phyloP scores from a whole-genome alignment of 1,139 yeast genomes.

The Pichia sp. region DNA sequence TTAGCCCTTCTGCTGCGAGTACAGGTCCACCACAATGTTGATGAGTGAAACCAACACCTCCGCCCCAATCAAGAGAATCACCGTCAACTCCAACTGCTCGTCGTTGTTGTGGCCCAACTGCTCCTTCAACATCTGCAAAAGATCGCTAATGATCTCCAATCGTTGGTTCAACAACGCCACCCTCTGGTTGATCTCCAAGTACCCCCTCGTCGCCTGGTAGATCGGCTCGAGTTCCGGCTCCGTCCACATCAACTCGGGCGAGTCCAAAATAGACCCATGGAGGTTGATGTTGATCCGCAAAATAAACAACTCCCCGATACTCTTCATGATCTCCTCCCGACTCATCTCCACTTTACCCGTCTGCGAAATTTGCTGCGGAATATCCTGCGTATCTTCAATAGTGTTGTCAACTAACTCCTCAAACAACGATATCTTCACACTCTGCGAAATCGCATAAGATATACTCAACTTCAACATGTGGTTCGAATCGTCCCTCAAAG shows the following conservation, averaged over 20 bases:
- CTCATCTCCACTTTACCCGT: slow-evolving; percentile 95
- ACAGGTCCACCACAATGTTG: slow-evolving; percentile 43
- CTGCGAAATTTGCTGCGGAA: slow-evolving; percentile 90
- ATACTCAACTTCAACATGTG: slow-evolving; percentile 86
- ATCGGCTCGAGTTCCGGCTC: slow-evolving; percentile 97
- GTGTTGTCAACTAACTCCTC: slow-evolving; percentile 95
- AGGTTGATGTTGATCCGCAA: slow-evolving; percentile 83
- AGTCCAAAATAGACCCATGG: slow-evolving; percentile 92
- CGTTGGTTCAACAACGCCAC: slow-evolving; percentile 86
- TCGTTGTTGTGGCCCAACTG: slow-evolving; percentile 91
- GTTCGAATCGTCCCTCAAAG: slow-evolving; percentile 83
- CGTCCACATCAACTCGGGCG: slow-evolving; percentile 98
- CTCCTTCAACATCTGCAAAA: slow-evolving; percentile 92
- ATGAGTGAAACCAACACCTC: slow-evolving; percentile 86
- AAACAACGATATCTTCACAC: slow-evolving; percentile 88
- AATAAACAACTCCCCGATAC: slow-evolving; percentile 91
- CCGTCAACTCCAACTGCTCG: slow-evolving; percentile 88
- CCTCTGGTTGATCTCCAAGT: slow-evolving; percentile 87
- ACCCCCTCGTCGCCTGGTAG: slow-evolving; percentile 93
- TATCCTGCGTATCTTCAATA: slow-evolving; percentile 93
- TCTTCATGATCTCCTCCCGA: slow-evolving; percentile 90
- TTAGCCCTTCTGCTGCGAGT: slow-evolving; percentile 21
- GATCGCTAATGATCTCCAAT: slow-evolving; percentile 86
- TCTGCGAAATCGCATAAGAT: slow-evolving; percentile 88
- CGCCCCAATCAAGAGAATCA: slow-evolving; percentile 86